phyloP scores from a whole-genome alignment of 2,329 filamentous ascomycete species.

The Colletotrichum lindemuthianum region DNA sequence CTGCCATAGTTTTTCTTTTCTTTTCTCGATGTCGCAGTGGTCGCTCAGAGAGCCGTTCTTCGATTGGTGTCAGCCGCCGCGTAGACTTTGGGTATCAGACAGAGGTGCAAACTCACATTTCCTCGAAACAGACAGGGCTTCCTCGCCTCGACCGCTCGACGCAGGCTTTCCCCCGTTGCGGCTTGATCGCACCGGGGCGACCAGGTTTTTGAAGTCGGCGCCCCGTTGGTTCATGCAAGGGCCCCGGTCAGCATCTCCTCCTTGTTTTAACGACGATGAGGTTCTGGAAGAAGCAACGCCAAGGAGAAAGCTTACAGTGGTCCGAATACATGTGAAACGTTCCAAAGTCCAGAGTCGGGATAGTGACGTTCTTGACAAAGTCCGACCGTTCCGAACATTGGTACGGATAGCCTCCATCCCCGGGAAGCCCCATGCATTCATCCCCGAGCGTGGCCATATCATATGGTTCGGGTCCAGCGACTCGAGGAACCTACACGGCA shows the following conservation, averaged over 20 bases:
- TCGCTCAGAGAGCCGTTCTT: constrained; percentile 13
- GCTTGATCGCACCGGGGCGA: constrained; percentile 14
- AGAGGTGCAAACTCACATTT: constrained; percentile 9
- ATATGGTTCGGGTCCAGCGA: constrained; percentile 68
- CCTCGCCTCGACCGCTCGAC: constrained; percentile 4
- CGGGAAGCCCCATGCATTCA: constrained; percentile 54
- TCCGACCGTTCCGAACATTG: constrained; percentile 56
- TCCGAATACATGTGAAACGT: constrained; percentile 21
- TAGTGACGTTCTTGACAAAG: constrained; percentile 59
- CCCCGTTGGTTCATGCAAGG: neutral
- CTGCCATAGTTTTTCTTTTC: constrained; percentile 39
- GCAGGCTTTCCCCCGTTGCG: constrained; percentile 14
- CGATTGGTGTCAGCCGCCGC: neutral
- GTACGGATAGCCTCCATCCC: constrained; percentile 60
- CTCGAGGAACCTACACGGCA: constrained; percentile 63
- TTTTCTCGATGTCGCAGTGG: constrained; percentile 53
- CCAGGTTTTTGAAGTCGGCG: neutral
- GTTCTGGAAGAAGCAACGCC: neutral
- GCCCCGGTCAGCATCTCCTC: neutral
- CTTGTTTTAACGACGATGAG: too few species aligned
- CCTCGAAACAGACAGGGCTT: constrained; percentile 25
- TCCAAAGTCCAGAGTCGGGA: constrained; percentile 57
- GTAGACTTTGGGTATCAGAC: constrained; percentile 8
- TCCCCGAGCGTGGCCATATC: constrained; percentile 73
- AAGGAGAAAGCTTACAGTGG: constrained; percentile 1